Evolutionary conservation across 495 filamentous ascomycete species (phyloP).

Genomic region (Penicillium psychrofluorescens): DNA sequence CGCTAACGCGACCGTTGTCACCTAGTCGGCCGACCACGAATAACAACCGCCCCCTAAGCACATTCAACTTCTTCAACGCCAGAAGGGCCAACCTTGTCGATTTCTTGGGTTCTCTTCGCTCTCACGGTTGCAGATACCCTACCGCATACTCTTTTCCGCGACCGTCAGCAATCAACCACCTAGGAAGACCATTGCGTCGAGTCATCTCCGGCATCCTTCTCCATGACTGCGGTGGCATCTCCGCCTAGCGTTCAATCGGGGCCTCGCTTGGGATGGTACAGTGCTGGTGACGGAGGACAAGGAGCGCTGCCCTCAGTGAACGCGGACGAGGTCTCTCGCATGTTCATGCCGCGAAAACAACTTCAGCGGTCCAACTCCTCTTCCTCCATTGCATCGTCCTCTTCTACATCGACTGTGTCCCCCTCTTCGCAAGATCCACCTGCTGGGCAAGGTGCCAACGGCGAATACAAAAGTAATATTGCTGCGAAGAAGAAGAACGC

Average conservation of each 20-base stretch:
- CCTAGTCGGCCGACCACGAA: conserved; percentile 12
- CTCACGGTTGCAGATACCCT: neutral
- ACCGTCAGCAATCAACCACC: conserved; percentile 12
- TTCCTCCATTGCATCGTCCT: conserved; percentile 68
- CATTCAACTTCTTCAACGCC: conserved; percentile 1
- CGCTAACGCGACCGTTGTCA: conserved; percentile 24
- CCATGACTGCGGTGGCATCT: conserved; percentile 96
- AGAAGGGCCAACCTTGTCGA: too few species aligned
- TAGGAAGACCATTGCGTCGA: conserved; percentile 7
- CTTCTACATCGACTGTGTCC: conserved; percentile 40
- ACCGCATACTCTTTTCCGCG: conserved; percentile 1
- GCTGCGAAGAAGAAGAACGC: conserved; percentile 56
- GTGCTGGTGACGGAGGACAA: conserved; percentile 64
- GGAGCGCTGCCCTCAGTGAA: conserved; percentile 71
- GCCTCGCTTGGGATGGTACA: conserved; percentile 54
- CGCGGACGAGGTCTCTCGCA: conserved; percentile 77
- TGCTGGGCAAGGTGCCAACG: conserved; percentile 37
- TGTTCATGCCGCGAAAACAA: conserved; percentile 81
- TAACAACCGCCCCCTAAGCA: conserved; percentile 6
- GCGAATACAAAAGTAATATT: too few species aligned
- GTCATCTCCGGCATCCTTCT: conserved; percentile 29
- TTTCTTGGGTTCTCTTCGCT: too few species aligned
- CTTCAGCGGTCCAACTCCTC: conserved; percentile 81
- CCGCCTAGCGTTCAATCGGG: conserved; percentile 79
- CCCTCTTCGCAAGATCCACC: conserved; percentile 39